Evolutionary conservation across 306 rosid genomes (phyloP), one percentile per base, ranked within the genome.

Genomic region (Dryas alaskensis): DNA sequence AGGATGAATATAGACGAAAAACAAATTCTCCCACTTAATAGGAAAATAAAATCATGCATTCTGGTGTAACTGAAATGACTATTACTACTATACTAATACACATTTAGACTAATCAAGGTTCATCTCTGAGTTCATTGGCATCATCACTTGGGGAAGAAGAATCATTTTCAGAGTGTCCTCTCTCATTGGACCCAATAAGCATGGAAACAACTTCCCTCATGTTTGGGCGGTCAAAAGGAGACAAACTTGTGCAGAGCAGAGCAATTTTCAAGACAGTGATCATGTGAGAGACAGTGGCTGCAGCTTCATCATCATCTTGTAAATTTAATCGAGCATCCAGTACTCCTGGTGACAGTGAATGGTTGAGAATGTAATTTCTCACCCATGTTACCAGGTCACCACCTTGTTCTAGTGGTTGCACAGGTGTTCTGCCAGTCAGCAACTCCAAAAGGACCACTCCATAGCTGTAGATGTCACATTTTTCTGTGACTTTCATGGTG

Each of bases 381-480:
- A 79, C 89, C 91, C 89, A 92, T 5, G 94, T 81, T 60, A 88
- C 95, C 51, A 90, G 96, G 78, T 88, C 96, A 0, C 98, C 91
- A 12, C 98, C 92, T 76, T 85, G 87, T 5, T 92, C 98, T 58
- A 88, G 9, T 31, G 96, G 80, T 74, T 88, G 96, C 19, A 90
- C 92, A 0, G 96, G 94, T 12, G 89, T 74, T 85, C 71, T 88
- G 57, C 98, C 95, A 0, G 98, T 92, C 65, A 92, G 76, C 84
- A 92, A 76, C 80, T 92, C 98, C 86, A 90, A 73, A 12, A 92
- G 92, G 68, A 92, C 96, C 12, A 88, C 94, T 4, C 98, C 98
- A 42, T 85, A 90, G 77, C 96, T 92, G 60, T 90, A 92, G 69
- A 85, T 87, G 86, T 90, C 96, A 62, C 92, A 88, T 79, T 92